Conservation (phyloP, 345 rosid species). For the Pelargonium nanum region DNA sequence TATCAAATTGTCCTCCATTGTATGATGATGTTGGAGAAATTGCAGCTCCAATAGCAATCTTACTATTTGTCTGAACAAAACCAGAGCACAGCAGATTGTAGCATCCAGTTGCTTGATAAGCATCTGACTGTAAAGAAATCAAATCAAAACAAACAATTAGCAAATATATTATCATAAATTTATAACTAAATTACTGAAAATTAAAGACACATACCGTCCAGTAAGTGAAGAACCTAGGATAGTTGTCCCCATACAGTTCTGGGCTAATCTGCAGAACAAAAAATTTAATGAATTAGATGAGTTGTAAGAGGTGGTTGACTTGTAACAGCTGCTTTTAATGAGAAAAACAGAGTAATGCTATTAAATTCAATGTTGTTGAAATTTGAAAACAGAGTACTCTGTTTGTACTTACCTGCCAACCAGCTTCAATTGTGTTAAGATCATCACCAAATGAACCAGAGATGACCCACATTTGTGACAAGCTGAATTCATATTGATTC, state of each 20-base stretch:
- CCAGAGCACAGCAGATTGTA: conserved; percentile 94
- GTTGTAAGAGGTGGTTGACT: conserved; percentile 21
- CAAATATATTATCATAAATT: not conserved
- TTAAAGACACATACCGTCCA: conserved; percentile 67
- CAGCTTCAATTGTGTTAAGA: conserved; percentile 98
- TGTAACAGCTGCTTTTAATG: conserved; percentile 24
- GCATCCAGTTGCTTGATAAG: conserved; percentile 95
- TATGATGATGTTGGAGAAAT: conserved; percentile 87
- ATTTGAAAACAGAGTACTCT: not conserved
- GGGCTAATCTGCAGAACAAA: conserved; percentile 68
- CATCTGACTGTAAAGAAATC: conserved; percentile 63
- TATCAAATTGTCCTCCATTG: conserved; percentile 81
- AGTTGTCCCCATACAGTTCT: conserved; percentile 86
- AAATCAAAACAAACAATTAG: no score
- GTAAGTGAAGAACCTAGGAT: conserved; percentile 93
- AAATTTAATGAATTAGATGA: conserved; percentile 2
- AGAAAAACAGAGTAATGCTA: conserved; percentile 7
- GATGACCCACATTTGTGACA: conserved; percentile 95
- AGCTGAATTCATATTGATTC: conserved; percentile 77
- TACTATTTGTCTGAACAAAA: conserved; percentile 75
- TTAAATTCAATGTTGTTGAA: not conserved
- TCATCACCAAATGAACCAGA: conserved; percentile 89
- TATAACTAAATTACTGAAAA: not conserved
- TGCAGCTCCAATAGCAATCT: conserved; percentile 91
- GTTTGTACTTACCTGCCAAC: conserved; percentile 69